Base-by-base conservation (phyloP, 192 early-diverging fungal genomes). In the Backusella sp. region DNA sequence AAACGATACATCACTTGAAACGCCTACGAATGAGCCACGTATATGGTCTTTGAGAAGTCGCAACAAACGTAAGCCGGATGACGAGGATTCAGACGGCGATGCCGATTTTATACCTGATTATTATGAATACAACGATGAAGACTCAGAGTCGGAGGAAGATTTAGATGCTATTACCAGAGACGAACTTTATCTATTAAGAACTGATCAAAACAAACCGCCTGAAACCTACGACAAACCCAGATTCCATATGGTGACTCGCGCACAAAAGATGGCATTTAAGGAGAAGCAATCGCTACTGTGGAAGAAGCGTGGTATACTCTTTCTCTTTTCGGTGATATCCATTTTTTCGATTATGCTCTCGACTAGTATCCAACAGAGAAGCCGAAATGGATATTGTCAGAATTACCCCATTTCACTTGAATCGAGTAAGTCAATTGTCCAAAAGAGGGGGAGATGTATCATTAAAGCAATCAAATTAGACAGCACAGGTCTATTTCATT, bases 341-440 rank as follows among this genome's bases (percentile, higher is more conserved):
- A 26, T 71, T 7, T 28, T 17, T 65, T n/a, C 21, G 17, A 6
- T 44, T 67, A 11, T 32, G 1, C 30, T 67, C 35, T 36, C 11
- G 2, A 39, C 32, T 34, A 73, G n/a, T 17, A n/a, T 6, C 6
- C 39, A 65, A 28, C n/a, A 32, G 3, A 65, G 73, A 32, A 66
- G 32, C 8, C 32, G 30, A 14, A 66, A 74, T 42, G 65, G 73
- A 17, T 74, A 74, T 32, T 74, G 73, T 36, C 34, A n/a, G 12
- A 56, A 37, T 23, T 65, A 52, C 28, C 32, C 56, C 7, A 3
- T 62, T 26, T 28, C 28, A 14, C 32, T 67, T 17, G 66, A 46
- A n/a, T n/a, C 37, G n/a, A 66, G 36, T 44, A 67, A 41, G 62
- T 62, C 12, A 28, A n/a, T 15, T 65, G 41, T 7, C 0, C 1